These are phyloP conservation scores for Microbotryum violaceum DNA, from an alignment of 1,284 basidiomycete species.

Conservation along the genomic window DNA sequence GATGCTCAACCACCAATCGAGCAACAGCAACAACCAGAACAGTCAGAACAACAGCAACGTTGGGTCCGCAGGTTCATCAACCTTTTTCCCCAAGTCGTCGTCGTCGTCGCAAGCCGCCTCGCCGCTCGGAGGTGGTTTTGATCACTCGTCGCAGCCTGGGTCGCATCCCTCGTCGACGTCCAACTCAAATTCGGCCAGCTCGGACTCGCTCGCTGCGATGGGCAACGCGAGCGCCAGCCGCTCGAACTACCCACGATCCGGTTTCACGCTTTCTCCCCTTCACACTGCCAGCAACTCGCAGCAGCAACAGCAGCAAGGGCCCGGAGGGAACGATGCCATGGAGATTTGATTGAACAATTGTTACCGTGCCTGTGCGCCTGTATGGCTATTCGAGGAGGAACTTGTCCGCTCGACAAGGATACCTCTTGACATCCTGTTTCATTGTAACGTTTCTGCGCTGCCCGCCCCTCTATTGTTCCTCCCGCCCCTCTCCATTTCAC, in stretches of 20 bases:
- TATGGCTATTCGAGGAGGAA: no score
- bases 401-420: no score
- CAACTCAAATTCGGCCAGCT: not conserved
- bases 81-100: no score
- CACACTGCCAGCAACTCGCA: not conserved
- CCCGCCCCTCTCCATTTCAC: no score
- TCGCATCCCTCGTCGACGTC: not conserved
- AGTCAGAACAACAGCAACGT: not conserved
- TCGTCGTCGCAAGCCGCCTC: no score
- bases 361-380: no score
- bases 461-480: no score
- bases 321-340: not conserved
- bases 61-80: not conserved
- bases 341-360: no score
- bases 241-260: no score
- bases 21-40: not conserved
- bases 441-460: no score
- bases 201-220: constrained; percentile 1
- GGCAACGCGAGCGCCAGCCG: not conserved
- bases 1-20: not conserved
- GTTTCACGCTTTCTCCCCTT: no score
- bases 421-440: no score
- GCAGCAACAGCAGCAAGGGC: not conserved
- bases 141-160: not conserved
- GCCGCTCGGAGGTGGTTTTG: not conserved